Evolutionary conservation across 768 basidiomycete species (phyloP).

Genomic region (Russula virescens): DNA sequence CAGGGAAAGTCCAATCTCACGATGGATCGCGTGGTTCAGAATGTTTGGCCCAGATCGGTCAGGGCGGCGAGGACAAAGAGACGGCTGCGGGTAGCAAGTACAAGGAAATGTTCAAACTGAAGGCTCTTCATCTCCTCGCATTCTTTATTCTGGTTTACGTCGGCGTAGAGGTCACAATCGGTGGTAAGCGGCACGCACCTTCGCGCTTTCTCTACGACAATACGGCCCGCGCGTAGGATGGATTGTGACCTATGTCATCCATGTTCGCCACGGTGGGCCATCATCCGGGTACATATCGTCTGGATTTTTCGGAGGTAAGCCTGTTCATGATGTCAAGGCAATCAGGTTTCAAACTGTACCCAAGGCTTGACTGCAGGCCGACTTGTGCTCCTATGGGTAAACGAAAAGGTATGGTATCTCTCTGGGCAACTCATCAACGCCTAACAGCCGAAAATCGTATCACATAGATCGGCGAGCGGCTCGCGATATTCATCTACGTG

Average conservation of each 20-base stretch:
- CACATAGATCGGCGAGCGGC: slow-evolving; percentile 34
- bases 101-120: slow-evolving; percentile 41
- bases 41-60: slow-evolving; percentile 49
- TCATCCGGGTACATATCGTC: slow-evolving; percentile 46
- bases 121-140: slow-evolving; percentile 38
- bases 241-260: slow-evolving; percentile 48
- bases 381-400: slow-evolving; percentile 46
- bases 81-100: slow-evolving; percentile 39
- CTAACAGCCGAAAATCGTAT: neutral
- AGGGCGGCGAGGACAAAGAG: slow-evolving; percentile 36
- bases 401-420: slow-evolving; percentile 36
- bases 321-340: neutral
- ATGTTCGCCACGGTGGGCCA: slow-evolving; percentile 41
- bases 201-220: neutral
- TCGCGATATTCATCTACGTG: slow-evolving; percentile 35
- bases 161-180: slow-evolving; percentile 34
- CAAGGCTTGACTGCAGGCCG: slow-evolving; percentile 48
- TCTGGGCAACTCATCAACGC: neutral
- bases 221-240: slow-evolving; percentile 36
- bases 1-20: neutral
- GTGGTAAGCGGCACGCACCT: slow-evolving; percentile 29
- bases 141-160: slow-evolving; percentile 43
- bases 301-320: slow-evolving; percentile 42
- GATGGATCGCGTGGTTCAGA: slow-evolving; percentile 33
- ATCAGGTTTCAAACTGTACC: neutral